phyloP scores from a whole-genome alignment of 176 grass and related monocot species.

The Phyllostachys edulis region DNA sequence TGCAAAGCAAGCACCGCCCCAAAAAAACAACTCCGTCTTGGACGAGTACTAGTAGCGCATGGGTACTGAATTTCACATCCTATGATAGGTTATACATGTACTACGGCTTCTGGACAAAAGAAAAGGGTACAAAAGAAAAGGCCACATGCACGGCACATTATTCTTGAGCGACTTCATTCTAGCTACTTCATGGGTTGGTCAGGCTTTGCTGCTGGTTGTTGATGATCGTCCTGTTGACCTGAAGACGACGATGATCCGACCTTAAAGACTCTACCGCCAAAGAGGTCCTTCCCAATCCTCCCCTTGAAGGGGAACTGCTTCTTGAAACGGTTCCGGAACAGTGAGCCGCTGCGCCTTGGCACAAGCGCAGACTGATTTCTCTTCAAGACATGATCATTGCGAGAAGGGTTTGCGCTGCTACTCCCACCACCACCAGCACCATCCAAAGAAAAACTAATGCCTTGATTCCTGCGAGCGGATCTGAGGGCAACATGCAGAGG shows the following conservation, averaged over 20 bases:
- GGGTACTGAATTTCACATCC: conserved; percentile 19
- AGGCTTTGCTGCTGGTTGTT: background rate
- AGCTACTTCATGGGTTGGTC: conserved; percentile 39
- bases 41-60: background rate
- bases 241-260: conserved; percentile 55
- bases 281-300: conserved; percentile 79
- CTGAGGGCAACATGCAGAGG: conserved; percentile 67
- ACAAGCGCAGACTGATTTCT: conserved; percentile 47
- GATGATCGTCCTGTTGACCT: conserved; percentile 31
- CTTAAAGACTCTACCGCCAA: conserved; percentile 62
- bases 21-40: conserved; percentile 21
- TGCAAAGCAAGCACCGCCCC: conserved; percentile 32
- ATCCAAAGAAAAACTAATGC: conserved; percentile 28
- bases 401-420: conserved; percentile 40
- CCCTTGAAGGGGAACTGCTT: conserved; percentile 78
- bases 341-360: conserved; percentile 17
- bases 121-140: background rate
- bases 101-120: conserved; percentile 10
- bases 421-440: conserved; percentile 44
- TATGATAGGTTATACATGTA: conserved; percentile 41
- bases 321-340: conserved; percentile 67
- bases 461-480: conserved; percentile 49
- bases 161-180: conserved; percentile 5
- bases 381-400: conserved; percentile 35
- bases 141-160: conserved; percentile 14